phyloP scores from a whole-genome alignment of 202 grass and related monocot genomes.

The Tripidium arundinaceum region DNA sequence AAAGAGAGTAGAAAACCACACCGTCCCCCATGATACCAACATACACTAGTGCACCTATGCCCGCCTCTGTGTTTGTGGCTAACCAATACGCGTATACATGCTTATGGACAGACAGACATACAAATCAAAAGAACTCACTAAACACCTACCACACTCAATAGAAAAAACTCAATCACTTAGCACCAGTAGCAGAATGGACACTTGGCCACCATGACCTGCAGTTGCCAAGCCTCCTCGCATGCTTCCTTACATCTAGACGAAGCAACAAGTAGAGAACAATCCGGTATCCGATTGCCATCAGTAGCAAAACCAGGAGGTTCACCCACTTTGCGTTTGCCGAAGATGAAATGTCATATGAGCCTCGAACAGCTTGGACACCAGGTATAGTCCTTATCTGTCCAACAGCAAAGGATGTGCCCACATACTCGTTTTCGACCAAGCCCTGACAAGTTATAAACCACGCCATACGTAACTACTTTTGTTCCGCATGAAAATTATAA shows the following conservation, averaged over 20 bases:
- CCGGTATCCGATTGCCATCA: conserved; percentile 74
- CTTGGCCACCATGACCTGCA: conserved; percentile 41
- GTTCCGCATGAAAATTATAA: neutral
- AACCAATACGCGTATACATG: neutral
- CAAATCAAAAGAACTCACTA: neutral
- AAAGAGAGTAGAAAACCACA: too few relatives aligned
- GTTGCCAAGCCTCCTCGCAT: conserved; percentile 18
- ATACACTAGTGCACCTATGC: too few relatives aligned
- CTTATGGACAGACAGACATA: neutral
- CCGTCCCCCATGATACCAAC: too few relatives aligned
- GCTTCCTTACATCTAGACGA: conserved; percentile 52
- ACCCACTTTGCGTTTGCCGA: conserved; percentile 60
- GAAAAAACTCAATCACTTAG: conserved; percentile 23
- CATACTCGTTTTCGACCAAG: conserved; percentile 87
- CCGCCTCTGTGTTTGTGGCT: neutral
- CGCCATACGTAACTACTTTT: neutral
- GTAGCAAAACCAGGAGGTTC: conserved; percentile 63
- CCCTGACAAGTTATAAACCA: conserved; percentile 41
- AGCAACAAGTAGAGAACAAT: conserved; percentile 57
- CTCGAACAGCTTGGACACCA: conserved; percentile 74
- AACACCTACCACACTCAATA: neutral
- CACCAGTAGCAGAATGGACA: conserved; percentile 23
- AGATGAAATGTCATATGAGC: conserved; percentile 74
- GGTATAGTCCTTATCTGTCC: conserved; percentile 81
- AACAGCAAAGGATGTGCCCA: conserved; percentile 76